phyloP scores from a whole-genome alignment of 169 alveolate genomes.

The Plasmodium falciparum region DNA sequence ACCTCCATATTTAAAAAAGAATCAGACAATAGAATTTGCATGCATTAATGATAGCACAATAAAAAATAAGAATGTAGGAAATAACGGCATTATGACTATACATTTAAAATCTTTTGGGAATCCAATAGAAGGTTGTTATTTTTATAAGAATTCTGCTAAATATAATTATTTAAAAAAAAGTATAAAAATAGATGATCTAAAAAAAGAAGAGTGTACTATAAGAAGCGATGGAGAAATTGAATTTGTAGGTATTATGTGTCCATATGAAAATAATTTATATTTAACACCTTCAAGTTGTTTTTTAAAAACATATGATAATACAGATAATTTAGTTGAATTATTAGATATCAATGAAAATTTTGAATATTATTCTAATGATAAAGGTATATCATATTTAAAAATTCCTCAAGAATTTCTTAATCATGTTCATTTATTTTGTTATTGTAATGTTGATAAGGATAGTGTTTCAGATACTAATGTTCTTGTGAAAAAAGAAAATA shows the following conservation, averaged over 20 bases:
- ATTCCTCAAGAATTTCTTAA: constrained; percentile 45
- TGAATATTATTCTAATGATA: constrained; percentile 29
- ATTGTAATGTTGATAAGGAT: constrained; percentile 22
- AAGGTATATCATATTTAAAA: constrained; percentile 59
- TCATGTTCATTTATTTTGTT: constrained; percentile 18
- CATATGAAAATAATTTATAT: constrained; percentile 13
- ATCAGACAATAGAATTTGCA: constrained; percentile 29
- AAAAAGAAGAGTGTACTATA: constrained; percentile 10
- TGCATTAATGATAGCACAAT: constrained; percentile 40
- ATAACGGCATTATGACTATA: constrained; percentile 60
- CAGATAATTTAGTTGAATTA: neutral
- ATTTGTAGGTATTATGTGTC: constrained; percentile 44
- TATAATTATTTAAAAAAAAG: constrained; percentile 23
- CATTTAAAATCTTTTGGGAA: constrained; percentile 13
- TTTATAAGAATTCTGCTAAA: constrained; percentile 33
- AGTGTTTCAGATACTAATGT: neutral
- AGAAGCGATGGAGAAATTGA: constrained; percentile 55
- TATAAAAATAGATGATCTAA: constrained; percentile 23
- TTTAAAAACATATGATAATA: neutral
- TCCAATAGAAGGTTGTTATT: constrained; percentile 55
- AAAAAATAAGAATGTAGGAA: constrained; percentile 21
- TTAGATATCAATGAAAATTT: constrained; percentile 11
- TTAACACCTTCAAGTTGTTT: constrained; percentile 53
- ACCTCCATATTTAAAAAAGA: constrained; percentile 55
- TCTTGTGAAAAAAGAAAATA: constrained; percentile 8